Conservation (phyloP, 2,329 filamentous ascomycete genomes). For the Geosmithia flava region DNA sequence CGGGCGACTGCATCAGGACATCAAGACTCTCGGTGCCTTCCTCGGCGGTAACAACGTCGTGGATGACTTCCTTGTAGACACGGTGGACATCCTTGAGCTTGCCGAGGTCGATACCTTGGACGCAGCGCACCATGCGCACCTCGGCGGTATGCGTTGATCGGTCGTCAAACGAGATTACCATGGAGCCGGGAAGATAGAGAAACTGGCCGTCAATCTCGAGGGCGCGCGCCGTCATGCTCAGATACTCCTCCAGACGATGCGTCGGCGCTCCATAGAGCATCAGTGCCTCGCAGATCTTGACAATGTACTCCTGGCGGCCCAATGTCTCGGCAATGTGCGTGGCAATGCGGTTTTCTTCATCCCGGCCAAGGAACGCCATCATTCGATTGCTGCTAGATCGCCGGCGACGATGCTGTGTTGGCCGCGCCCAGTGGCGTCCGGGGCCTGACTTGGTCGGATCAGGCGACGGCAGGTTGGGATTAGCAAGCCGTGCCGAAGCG, state of each 20-base stretch:
- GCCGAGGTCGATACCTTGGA: slow-evolving; percentile 46
- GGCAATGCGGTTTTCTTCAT: slow-evolving; percentile 32
- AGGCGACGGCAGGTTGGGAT: slow-evolving; percentile 11
- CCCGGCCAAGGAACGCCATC: slow-evolving; percentile 18
- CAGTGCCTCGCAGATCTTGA: slow-evolving; percentile 70
- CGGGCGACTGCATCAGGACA: slow-evolving; percentile 37
- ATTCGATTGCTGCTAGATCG: background rate
- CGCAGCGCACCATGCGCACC: slow-evolving; percentile 47
- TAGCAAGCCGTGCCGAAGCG: slow-evolving; percentile 29
- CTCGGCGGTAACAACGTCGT: slow-evolving; percentile 45
- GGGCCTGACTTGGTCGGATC: slow-evolving; percentile 8
- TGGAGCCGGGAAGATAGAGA: slow-evolving; percentile 78
- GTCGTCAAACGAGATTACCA: slow-evolving; percentile 86
- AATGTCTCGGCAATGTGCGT: slow-evolving; percentile 53
- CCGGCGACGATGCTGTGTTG: background rate
- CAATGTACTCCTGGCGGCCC: slow-evolving; percentile 67
- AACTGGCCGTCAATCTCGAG: slow-evolving; percentile 82
- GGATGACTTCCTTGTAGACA: slow-evolving; percentile 53
- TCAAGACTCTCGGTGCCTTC: slow-evolving; percentile 42
- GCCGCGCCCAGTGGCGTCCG: background rate
- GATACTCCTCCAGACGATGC: slow-evolving; percentile 80
- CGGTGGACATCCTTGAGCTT: slow-evolving; percentile 49
- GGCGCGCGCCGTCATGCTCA: slow-evolving; percentile 72
- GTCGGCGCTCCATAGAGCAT: slow-evolving; percentile 87
- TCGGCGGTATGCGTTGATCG: slow-evolving; percentile 51